Base-by-base conservation (phyloP, 306 rosid species). In the Albizia julibrissin region DNA sequence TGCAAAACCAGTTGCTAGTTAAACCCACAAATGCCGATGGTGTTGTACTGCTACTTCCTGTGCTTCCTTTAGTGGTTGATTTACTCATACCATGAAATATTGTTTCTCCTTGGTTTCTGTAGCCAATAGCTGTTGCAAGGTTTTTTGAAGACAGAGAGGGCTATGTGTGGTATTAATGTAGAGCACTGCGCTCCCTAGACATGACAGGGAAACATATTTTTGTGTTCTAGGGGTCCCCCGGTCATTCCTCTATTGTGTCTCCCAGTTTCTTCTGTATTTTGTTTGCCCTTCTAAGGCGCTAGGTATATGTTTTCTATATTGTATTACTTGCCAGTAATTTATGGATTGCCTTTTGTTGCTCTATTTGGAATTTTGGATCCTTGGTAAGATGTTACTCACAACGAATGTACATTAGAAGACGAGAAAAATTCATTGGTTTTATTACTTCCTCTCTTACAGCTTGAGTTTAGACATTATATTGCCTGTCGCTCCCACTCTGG, bases 1-100 rank as follows among this genome's bases (percentile, higher is more conserved):
- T 79, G 91, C 98, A 42, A 89, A 95, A 84, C 91, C 98, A 29
- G 80, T 86, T 83, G 88, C 97, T 76, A 93, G 78, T 86, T 95
- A 91, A 82, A 80, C 78, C 67, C 21, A 58, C 73, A 26, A 21
- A 11, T 24, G 37, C 56, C 21, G 37, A 64, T 19, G 83, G 76
- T 67, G 78, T 61, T 72, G 29, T 78, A 83, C 69, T 78, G 67
- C 27, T 74, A 79, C 69, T 81, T 54, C 84, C 70, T 61, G 31
- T 78, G 52, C 82, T 79, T 85, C 81, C 79, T 81, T 75, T 65
- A 73, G 78, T 80, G 87, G 73, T 84, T 68, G 84, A 58, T 75
- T 84, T 67, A 44, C 77, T 78, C 85, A 84, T 81, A 78, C 75
- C 77, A 80, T 87, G 82, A 67, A 26, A 81, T 72, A 82, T 76